Base-by-base conservation (phyloP, 2,329 filamentous ascomycete genomes). In the Penicillium sp. region DNA sequence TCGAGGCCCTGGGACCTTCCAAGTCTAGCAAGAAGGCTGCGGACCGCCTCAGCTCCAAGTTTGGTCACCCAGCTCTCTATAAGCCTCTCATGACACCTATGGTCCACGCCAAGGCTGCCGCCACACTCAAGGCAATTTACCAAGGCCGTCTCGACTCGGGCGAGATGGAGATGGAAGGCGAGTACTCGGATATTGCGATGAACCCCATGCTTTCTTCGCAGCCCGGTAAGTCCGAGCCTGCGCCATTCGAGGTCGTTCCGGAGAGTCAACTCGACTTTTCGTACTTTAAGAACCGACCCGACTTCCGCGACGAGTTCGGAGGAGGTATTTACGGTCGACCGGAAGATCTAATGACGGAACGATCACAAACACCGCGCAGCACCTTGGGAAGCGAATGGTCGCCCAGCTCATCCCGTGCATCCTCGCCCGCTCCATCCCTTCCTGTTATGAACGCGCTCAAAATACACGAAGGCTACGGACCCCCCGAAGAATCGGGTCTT, bases 41-140 rank as follows among this genome's bases (percentile, higher is more conserved):
- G 75, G 54, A 81, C 66, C 58, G 88, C 83, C 62, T 83, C 77
- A 54, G 76, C 88, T 38, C 83, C 77, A 42, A 80, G 16, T 98
- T 95, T 59, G 89, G 40, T 2, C 87, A 98, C 60, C 92, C 90
- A 1, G 88, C 85, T 3, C 73, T 96, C 11, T 95, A 92, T 70
- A 85, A 84, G 62, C 83, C 85, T 3, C 74, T 96, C 13, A 89
- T 90, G 52, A 94, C 88, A 0, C 90, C 90, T 2, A 95, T 96
- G 89, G 90, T 96, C 3, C 84, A 93, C 54, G 84, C 86, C 37
- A 94, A 85, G 64, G 86, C 87, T 2, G 85, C 92, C 55, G 88
- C 92, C 42, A 75, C 92, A 27, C 74, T 98, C 7, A 82, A 83
- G n/a, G 79, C 84, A 29, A 75, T 98, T 33, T 95, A 95, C 61